Evolutionary conservation across 805 yeast species (phyloP), one percentile per base, ranked within the genome.

Genomic region (Schwanniomyces pseudopolymorphus): DNA sequence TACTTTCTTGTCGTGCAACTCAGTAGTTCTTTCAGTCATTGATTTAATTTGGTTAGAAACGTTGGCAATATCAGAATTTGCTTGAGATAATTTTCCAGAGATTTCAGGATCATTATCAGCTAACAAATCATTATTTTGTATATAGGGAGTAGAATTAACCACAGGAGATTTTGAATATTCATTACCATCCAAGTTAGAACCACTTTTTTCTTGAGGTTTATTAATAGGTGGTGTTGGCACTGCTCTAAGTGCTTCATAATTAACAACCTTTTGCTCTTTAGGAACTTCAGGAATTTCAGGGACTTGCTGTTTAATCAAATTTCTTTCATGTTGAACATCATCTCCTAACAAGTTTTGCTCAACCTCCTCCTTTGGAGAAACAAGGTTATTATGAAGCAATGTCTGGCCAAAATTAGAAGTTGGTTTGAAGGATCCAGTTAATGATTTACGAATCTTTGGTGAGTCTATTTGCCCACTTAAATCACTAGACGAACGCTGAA

Each of bases 41-140:
- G 96, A 86, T 52, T 82, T 82, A 52, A 89, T 84, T 69, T 91
- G 96, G 56, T 85, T 88, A 0, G 96, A 86, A 36, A 87, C 74
- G 55, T 91, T 89, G 13, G 96, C 96, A 63, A 89, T 78, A 56
- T 89, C 96, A 5, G 90, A 79, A 5, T 94, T 82, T 3, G 96
- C 92, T 49, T 80, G 79, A 1, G 96, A 82, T 42, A 89, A 70
- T 58, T 84, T 82, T 24, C 83, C 81, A 1, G 88, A 78, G 1
- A 84, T 76, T 43, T 79, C 87, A 5, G 74, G 70, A 41, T 61
- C 61, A 11, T 71, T 57, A 48, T 83, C 85, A 0, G 85, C 83
- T 44, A 80, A 69, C 42, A 83, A 63, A 50, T 83, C 88, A 45
- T 63, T 67, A 44, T 76, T 72, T 2, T 48, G 55, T 5, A 25